These are phyloP conservation scores for Suillus sp. DNA, from an alignment of 768 basidiomycete species.

Conservation along the genomic window DNA sequence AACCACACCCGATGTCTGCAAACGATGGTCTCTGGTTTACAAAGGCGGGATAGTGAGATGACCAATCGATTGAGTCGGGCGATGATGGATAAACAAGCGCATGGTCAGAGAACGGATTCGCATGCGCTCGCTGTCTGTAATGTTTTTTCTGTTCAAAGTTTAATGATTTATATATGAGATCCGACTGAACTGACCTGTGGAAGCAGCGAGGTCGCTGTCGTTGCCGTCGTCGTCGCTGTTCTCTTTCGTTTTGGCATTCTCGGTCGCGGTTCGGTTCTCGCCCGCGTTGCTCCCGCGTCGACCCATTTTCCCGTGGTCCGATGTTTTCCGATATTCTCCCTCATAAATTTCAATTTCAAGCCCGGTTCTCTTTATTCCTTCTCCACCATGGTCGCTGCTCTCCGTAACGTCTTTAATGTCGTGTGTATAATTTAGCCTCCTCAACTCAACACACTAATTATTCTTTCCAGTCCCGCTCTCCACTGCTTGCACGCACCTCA, in stretches of 20 bases:
- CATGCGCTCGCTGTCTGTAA: slow-evolving; percentile 82
- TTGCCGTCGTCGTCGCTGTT: neutral
- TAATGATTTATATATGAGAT: neutral
- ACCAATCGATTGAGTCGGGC: slow-evolving; percentile 81
- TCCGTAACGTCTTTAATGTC: slow-evolving; percentile 37
- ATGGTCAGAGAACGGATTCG: slow-evolving; percentile 88
- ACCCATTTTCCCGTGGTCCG: slow-evolving; percentile 5
- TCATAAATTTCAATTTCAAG: slow-evolving; percentile 14
- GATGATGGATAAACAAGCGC: slow-evolving; percentile 82
- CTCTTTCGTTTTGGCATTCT: slow-evolving; percentile 34
- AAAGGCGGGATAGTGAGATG: slow-evolving; percentile 77
- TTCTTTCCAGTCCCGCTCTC: slow-evolving; percentile 49
- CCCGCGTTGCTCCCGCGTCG: neutral
- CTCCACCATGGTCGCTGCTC: slow-evolving; percentile 46
- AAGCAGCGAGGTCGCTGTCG: slow-evolving; percentile 30
- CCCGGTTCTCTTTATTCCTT: slow-evolving; percentile 6
- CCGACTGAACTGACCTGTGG: slow-evolving; percentile 47
- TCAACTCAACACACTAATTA: slow-evolving; percentile 13
- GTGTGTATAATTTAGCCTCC: slow-evolving; percentile 39
- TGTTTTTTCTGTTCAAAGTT: slow-evolving; percentile 65
- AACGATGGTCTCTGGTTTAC: slow-evolving; percentile 77
- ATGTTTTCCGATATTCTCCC: slow-evolving; percentile 30
- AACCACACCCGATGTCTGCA: slow-evolving; percentile 97
- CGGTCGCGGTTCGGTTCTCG: neutral
- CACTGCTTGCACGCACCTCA: slow-evolving; percentile 46